Conservation (phyloP, 176 grass and related monocot species). For the Avena insularis region DNA sequence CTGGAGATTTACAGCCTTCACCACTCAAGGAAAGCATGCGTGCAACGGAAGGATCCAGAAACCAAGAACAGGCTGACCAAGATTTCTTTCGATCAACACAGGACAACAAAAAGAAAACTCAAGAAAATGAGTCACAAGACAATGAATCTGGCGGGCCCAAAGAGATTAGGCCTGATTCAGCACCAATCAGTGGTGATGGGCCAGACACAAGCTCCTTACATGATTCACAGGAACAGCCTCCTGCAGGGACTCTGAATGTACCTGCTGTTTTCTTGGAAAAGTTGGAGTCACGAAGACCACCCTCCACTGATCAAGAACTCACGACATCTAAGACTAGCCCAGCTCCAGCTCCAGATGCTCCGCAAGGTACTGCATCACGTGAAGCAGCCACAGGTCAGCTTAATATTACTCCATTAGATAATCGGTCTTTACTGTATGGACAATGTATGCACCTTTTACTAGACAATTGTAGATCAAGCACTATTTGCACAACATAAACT, state of each 20-base stretch:
- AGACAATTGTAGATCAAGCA: too few relatives aligned
- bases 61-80: not conserved
- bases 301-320: conserved; percentile 6
- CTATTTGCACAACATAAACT: too few relatives aligned
- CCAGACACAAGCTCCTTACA: not conserved
- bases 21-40: not conserved
- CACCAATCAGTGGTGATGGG: not conserved
- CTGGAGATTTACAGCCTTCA: conserved; percentile 10
- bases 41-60: conserved; percentile 7
- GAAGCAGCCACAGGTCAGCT: not conserved
- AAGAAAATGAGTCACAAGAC: conserved; percentile 1
- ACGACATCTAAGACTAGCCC: not conserved
- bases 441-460: too few relatives aligned
- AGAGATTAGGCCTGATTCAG: not conserved
- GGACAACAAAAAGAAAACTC: not conserved
- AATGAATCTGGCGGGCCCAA: conserved; percentile 1
- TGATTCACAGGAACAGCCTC: not conserved
- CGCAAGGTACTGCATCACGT: conserved; percentile 14
- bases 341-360: conserved; percentile 2
- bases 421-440: too few relatives aligned
- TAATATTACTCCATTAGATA: too few relatives aligned
- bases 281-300: not conserved
- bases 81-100: not conserved
- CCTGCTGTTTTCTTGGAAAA: conserved; percentile 9
- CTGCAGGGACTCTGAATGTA: not conserved